These are phyloP conservation scores for Nemania diffusa DNA, from an alignment of 2,329 filamentous ascomycete species.

Conservation along the genomic window DNA sequence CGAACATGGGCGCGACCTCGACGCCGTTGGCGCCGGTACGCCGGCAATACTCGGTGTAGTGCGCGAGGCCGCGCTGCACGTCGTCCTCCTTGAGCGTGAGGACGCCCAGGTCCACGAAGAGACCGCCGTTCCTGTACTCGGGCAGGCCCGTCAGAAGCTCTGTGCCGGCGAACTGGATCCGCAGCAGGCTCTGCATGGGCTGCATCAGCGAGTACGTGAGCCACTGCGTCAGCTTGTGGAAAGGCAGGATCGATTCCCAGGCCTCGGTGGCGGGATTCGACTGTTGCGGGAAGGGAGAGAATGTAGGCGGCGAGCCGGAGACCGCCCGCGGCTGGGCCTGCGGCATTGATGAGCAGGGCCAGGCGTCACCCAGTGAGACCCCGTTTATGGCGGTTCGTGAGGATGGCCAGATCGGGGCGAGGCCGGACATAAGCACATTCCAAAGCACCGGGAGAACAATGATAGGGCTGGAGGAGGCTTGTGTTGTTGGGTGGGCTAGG, in stretches of 20 bases:
- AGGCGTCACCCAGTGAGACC: conserved; percentile 89
- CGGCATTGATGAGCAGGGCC: conserved; percentile 88
- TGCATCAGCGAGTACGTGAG: conserved; percentile 94
- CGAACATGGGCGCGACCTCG: conserved; percentile 76
- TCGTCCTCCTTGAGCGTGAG: conserved; percentile 79
- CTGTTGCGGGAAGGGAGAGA: conserved; percentile 59
- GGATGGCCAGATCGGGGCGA: conserved; percentile 87
- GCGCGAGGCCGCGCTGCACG: conserved; percentile 74
- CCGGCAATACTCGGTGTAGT: conserved; percentile 75
- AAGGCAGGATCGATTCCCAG: conserved; percentile 84
- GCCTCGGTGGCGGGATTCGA: conserved; percentile 50
- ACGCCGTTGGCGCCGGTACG: conserved; percentile 71
- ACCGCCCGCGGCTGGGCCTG: conserved; percentile 50
- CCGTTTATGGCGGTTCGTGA: conserved; percentile 89
- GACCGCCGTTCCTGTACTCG: conserved; percentile 90
- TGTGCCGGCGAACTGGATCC: conserved; percentile 81
- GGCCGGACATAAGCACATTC: conserved; percentile 87
- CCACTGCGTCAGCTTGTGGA: conserved; percentile 96
- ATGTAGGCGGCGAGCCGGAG: conserved; percentile 62
- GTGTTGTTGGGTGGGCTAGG: conserved; percentile 89
- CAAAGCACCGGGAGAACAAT: conserved; percentile 88
- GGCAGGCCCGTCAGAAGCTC: conserved; percentile 88
- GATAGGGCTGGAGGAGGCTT: conserved; percentile 88
- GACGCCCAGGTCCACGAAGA: conserved; percentile 86
- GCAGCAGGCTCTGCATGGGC: conserved; percentile 83